A percentile compares a stretch with the other conserved stretches of the same genome.
phyloP scores from a whole-genome alignment of 2,329 filamentous ascomycete genomes.

The Penicillium sp. region DNA sequence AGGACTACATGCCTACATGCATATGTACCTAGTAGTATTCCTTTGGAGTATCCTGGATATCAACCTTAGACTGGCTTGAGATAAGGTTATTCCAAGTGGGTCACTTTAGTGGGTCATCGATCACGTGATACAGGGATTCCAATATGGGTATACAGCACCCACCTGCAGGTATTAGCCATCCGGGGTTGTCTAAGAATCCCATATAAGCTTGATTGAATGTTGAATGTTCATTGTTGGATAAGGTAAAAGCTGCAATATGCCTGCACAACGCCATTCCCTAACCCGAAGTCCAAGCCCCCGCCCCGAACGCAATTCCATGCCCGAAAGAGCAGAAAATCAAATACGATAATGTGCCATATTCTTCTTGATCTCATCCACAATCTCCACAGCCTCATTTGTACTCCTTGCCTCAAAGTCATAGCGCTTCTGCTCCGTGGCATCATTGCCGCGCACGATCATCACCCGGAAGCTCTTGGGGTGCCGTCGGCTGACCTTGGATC shows the following conservation, averaged over 20 bases:
- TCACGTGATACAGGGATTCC: background rate
- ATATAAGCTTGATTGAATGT: background rate
- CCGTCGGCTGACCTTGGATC: constrained; percentile 62
- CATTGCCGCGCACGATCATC: constrained; percentile 58
- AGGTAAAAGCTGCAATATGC: background rate
- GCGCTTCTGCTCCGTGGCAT: constrained; percentile 62
- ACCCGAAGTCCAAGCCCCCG: background rate
- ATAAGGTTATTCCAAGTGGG: background rate
- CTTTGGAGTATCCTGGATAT: too few species aligned
- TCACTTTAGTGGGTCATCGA: background rate
- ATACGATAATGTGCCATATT: constrained; percentile 51
- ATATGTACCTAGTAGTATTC: too few species aligned
- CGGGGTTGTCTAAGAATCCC: background rate
- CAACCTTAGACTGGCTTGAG: background rate
- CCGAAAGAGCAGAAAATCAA: constrained; percentile 19
- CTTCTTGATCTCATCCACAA: constrained; percentile 62
- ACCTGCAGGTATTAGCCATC: background rate
- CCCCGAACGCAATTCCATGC: background rate
- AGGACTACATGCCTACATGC: too few species aligned
- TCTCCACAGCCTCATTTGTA: constrained; percentile 57
- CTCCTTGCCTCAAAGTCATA: constrained; percentile 65
- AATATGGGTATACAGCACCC: too few species aligned
- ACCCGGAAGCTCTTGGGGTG: constrained; percentile 64
- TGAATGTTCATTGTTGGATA: background rate
- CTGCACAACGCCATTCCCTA: background rate